Evolutionary conservation across 163 green algal genomes (phyloP), one percentile per base, ranked within the genome.

Genomic region (Picocystis sp.): DNA sequence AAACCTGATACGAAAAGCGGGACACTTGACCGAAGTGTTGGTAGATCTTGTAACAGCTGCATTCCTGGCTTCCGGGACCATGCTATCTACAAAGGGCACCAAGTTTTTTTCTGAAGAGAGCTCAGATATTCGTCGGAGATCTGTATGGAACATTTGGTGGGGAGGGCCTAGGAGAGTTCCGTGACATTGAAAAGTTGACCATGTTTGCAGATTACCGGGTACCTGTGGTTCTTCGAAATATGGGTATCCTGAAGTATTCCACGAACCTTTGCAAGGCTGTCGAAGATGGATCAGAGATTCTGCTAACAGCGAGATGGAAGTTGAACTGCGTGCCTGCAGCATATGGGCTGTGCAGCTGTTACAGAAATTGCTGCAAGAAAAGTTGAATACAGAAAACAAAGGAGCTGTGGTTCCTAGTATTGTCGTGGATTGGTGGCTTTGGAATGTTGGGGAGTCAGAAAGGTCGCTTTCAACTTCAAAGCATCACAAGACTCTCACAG

Each of bases 101-200:
- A 94, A 70, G 71, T 94, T 2, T 87, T n/a, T 72, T 94, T 34
- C 92, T 91, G 69, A 96, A 96, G 72, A 72, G 87, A 2, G 87
- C 87, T 0, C 87, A 96, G 55, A 96, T 96, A 47, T 93, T 93
- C 50, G 83, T 81, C 8, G 85, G 64, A 1, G 84, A 93, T 50
- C 41, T 94, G 47, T 92, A 72, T 56, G 83, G 83, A 14, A 68
- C 62, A 17, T 79, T 79, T 41, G 33, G 68, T 6, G 87, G 82
- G 15, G 3, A 58, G 14, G 81, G 78, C 2, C 53, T 89, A 8
- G 86, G 83, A 6, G 23, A 43, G 11, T 93, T 96, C 58, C 10
- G 57, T 12, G 87, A 95, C 71, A 83, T 93, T 3, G 19, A 70
- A 12, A 29, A 72, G 21, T 67, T 96, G 6, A 95, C 87, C 44